Conservation (phyloP, 192 early-diverging fungal genomes). For the Mortierella claussenii region DNA sequence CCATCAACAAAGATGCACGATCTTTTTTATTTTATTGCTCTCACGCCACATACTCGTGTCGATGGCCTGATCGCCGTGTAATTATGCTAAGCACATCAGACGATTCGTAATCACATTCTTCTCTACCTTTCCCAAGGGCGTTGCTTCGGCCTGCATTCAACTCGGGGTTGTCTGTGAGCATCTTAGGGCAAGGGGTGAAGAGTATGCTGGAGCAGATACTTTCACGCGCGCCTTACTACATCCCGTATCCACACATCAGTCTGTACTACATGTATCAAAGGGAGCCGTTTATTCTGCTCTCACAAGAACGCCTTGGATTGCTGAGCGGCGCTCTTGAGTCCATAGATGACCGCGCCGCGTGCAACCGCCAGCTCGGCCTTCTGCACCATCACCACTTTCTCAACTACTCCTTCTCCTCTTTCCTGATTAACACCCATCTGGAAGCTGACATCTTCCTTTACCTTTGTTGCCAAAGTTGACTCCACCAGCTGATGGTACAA, state of each 20-base stretch:
- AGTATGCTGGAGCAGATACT: not conserved
- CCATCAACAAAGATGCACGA: no score
- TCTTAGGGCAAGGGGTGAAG: not conserved
- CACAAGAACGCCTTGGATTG: slow-evolving; percentile 8
- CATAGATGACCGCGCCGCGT: slow-evolving; percentile 57
- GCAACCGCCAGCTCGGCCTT: slow-evolving; percentile 50
- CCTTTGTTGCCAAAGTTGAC: not conserved
- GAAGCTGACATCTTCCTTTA: not conserved
- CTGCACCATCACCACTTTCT: slow-evolving; percentile 26
- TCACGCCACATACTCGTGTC: no score
- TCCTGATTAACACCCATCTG: no score
- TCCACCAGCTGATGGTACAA: slow-evolving; percentile 13
- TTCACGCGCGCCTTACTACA: not conserved
- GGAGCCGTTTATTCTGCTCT: not conserved
- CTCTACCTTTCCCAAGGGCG: no score
- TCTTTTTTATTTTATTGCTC: no score
- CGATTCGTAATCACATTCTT: no score
- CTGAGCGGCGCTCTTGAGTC: slow-evolving; percentile 18
- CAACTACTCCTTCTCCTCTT: slow-evolving; percentile 3
- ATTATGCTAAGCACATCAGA: no score
- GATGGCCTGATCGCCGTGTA: no score
- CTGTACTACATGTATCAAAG: no score
- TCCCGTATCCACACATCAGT: no score
- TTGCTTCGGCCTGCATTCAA: no score
- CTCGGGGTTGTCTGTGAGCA: not conserved